These are phyloP conservation scores for Eucalyptus regnans DNA, from an alignment of 345 rosid genomes.

Conservation along the genomic window DNA sequence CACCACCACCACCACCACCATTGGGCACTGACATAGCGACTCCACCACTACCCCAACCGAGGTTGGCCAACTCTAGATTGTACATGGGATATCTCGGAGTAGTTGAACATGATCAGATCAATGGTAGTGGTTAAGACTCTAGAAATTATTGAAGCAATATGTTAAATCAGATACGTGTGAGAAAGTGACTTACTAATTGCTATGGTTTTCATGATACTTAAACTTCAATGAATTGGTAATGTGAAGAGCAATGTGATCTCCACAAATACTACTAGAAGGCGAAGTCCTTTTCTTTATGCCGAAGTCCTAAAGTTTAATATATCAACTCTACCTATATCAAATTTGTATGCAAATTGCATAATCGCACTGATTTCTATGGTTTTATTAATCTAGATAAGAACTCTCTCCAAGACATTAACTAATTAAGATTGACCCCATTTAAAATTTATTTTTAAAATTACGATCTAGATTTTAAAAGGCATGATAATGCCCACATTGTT, in stretches of 20 bases:
- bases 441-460: neutral
- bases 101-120: neutral
- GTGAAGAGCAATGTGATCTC: neutral
- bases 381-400: neutral
- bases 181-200: neutral
- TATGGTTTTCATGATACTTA: neutral
- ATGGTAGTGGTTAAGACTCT: neutral
- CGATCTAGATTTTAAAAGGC: neutral
- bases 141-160: neutral
- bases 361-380: neutral
- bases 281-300: neutral
- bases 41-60: neutral
- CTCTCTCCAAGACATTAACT: neutral
- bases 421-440: neutral
- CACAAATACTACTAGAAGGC: neutral
- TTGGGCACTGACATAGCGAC: neutral
- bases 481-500: neutral
- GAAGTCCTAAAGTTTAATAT: neutral
- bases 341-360: neutral
- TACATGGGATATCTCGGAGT: neutral
- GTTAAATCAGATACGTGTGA: neutral
- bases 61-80: neutral
- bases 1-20: neutral
- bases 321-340: neutral
- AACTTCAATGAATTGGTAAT: neutral